Percentiles rank a stretch among this genome's conserved stretches.
phyloP scores from a whole-genome alignment of 73 alveolate genomes.

The Paramecium sonneborni region DNA sequence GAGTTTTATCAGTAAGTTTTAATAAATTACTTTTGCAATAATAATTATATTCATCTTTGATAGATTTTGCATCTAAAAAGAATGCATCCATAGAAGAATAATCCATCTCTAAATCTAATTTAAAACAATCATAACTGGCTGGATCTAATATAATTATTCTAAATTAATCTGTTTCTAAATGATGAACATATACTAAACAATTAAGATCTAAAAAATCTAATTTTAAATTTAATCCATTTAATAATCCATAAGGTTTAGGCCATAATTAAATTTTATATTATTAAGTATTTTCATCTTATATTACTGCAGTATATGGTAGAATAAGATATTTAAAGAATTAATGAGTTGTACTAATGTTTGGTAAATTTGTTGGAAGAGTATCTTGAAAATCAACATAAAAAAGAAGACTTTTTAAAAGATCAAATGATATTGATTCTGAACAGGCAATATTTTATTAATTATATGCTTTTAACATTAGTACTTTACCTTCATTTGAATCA shows the following conservation, averaged over 20 bases:
- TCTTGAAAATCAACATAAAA: conserved; percentile 21
- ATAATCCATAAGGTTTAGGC: conserved; percentile 51
- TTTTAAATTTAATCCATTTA: conserved; percentile 13
- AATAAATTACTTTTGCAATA: background rate
- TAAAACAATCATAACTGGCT: background rate
- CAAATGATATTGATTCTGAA: conserved; percentile 12
- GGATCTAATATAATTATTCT: conserved; percentile 45
- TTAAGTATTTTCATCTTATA: background rate
- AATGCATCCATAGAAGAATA: conserved; percentile 24
- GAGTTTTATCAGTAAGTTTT: conserved; percentile 19
- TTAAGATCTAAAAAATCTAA: conserved; percentile 10
- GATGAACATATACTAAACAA: conserved; percentile 12
- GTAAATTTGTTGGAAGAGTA: conserved; percentile 30
- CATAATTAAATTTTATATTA: background rate
- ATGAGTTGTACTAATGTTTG: conserved; percentile 35
- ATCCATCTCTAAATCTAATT: conserved; percentile 42
- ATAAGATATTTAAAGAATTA: conserved; percentile 25
- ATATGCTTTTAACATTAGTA: background rate
- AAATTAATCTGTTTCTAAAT: conserved; percentile 34
- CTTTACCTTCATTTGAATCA: conserved; percentile 26
- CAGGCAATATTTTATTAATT: background rate
- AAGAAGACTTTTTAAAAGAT: background rate
- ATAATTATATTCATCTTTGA: conserved; percentile 16
- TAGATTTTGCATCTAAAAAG: conserved; percentile 5
- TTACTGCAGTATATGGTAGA: conserved; percentile 35